A percentile compares a stretch with the other conserved stretches of the same genome.
phyloP scores from a whole-genome alignment of 139 green algal species.

The Trebouxia sp. region DNA sequence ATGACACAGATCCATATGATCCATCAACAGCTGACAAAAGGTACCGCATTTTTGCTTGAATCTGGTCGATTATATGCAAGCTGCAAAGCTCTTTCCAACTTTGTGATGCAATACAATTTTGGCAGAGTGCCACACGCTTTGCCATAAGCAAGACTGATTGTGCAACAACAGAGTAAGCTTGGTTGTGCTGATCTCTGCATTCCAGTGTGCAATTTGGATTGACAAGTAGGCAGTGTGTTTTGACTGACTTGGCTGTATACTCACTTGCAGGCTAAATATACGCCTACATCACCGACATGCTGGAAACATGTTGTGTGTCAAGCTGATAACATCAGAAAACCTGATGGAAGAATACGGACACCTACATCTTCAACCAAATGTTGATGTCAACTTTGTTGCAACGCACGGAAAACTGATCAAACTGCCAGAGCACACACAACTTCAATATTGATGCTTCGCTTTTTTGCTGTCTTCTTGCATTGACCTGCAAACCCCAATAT shows the following conservation, averaged over 20 bases:
- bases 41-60: too few relatives aligned
- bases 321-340: conserved; percentile 40
- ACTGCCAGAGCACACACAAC: neutral
- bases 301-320: conserved; percentile 34
- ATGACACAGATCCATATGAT: neutral
- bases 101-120: too few relatives aligned
- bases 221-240: too few relatives aligned
- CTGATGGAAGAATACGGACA: conserved; percentile 34
- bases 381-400: conserved; percentile 30
- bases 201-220: too few relatives aligned
- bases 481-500: too few relatives aligned
- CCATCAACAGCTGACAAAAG: neutral
- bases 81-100: too few relatives aligned
- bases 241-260: too few relatives aligned
- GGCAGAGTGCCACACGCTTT: too few relatives aligned
- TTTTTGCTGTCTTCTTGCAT: neutral
- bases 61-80: too few relatives aligned
- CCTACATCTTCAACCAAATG: conserved; percentile 39
- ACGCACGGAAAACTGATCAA: neutral
- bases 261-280: conserved; percentile 25
- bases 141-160: too few relatives aligned
- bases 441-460: neutral
- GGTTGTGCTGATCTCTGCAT: too few relatives aligned
- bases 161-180: too few relatives aligned
- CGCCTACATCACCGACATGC: conserved; percentile 13